Evolutionary conservation across 2,329 filamentous ascomycete species (phyloP).

Genomic region (Fonsecaea pugnacius): DNA sequence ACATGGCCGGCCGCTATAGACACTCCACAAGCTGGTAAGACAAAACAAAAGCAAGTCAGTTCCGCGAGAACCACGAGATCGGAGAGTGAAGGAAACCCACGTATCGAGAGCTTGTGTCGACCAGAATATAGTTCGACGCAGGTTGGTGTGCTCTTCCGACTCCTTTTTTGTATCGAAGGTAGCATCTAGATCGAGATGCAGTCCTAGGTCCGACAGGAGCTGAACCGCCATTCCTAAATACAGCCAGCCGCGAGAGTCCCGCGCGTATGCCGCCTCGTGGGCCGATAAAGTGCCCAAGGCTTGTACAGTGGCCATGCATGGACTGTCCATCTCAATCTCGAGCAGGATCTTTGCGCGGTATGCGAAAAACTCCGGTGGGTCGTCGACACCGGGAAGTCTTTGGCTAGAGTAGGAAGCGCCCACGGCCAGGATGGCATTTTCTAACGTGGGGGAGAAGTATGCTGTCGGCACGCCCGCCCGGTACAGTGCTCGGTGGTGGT

Average conservation of each 20-base stretch:
- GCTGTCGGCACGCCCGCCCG: slow-evolving; percentile 42
- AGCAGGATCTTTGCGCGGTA: slow-evolving; percentile 51
- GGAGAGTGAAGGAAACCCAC: background rate
- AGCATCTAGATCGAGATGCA: slow-evolving; percentile 44
- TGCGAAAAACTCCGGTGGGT: slow-evolving; percentile 27
- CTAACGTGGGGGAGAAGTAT: slow-evolving; percentile 49
- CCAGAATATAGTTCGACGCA: slow-evolving; percentile 46
- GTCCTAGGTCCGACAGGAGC: slow-evolving; percentile 52
- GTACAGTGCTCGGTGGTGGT: slow-evolving; percentile 25
- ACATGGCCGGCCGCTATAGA: slow-evolving; percentile 6
- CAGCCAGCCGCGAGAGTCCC: slow-evolving; percentile 54
- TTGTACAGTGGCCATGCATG: slow-evolving; percentile 54
- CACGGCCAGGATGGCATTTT: slow-evolving; percentile 46
- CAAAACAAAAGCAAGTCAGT: no score
- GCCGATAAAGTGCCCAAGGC: slow-evolving; percentile 53
- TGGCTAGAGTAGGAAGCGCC: background rate
- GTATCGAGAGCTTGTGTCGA: slow-evolving; percentile 42
- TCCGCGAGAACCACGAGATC: no score
- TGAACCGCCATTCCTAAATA: slow-evolving; percentile 52
- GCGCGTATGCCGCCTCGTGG: slow-evolving; percentile 50
- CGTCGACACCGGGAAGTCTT: background rate
- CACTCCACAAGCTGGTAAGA: slow-evolving; percentile 10
- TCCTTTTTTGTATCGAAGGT: slow-evolving; percentile 23
- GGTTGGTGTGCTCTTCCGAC: background rate
- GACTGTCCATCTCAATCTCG: slow-evolving; percentile 55